Conservation (phyloP, 345 rosid species). For the Durio zibethinus region DNA sequence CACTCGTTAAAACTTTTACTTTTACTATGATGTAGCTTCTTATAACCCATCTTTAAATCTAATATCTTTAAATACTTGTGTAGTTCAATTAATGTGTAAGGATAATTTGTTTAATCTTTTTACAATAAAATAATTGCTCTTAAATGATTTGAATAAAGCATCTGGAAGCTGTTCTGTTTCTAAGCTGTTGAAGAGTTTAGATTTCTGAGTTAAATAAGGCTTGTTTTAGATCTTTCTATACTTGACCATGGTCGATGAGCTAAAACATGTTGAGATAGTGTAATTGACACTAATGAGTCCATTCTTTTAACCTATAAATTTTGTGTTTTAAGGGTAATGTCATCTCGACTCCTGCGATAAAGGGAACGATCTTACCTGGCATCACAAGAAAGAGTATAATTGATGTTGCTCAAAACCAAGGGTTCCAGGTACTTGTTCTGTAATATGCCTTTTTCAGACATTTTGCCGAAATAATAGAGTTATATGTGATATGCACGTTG, state of each 20-base stretch:
- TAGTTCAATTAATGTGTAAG: not conserved
- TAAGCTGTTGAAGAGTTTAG: not conserved
- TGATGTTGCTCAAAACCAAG: constrained; percentile 81
- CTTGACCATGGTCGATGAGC: not conserved
- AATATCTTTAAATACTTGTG: not conserved
- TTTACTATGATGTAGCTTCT: not conserved
- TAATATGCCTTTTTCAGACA: not conserved
- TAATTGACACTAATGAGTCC: not conserved
- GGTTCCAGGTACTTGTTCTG: constrained; percentile 31
- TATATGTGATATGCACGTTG: not conserved
- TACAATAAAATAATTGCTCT: not conserved
- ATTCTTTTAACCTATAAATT: not conserved
- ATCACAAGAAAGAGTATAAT: constrained; percentile 88
- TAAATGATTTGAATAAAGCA: not conserved
- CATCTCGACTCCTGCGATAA: constrained; percentile 76
- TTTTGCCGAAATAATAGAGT: not conserved
- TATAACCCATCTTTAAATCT: not conserved
- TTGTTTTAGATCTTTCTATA: not conserved
- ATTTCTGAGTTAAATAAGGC: not conserved
- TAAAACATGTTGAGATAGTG: not conserved
- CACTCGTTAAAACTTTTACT: not conserved
- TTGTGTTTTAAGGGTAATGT: constrained; percentile 45
- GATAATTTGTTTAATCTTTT: not conserved
- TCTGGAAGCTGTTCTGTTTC: not conserved
- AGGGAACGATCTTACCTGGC: constrained; percentile 89